Evolutionary conservation across 1,284 basidiomycete genomes (phyloP).

Genomic region (Apiotrichum gamsii): DNA sequence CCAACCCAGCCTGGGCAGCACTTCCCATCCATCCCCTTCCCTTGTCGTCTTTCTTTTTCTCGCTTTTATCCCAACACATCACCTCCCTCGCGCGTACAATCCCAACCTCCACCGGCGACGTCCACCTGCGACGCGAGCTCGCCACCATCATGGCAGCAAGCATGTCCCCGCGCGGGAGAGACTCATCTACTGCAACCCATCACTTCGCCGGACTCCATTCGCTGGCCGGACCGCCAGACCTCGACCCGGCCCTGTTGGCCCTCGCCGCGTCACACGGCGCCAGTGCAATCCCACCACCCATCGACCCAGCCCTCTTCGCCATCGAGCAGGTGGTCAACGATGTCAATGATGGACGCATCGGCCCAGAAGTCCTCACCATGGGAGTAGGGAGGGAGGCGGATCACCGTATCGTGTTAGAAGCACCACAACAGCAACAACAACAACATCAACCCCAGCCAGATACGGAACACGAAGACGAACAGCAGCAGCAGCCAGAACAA

Average conservation of each 20-base stretch:
- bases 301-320: constrained; percentile 34
- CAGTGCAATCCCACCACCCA: constrained; percentile 5
- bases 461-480: neutral
- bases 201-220: neutral
- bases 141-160: neutral
- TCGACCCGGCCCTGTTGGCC: constrained; percentile 13
- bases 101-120: constrained; percentile 2
- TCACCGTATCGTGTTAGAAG: too few species aligned
- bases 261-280: neutral
- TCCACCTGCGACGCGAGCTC: neutral
- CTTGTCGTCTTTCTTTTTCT: constrained; percentile 50
- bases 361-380: constrained; percentile 10
- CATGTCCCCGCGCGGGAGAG: too few species aligned
- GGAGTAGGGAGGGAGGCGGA: too few species aligned
- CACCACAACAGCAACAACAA: too few species aligned
- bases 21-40: too few species aligned
- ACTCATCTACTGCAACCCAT: too few species aligned
- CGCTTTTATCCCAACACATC: constrained; percentile 12
- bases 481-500: neutral
- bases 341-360: constrained; percentile 25
- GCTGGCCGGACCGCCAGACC: neutral
- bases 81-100: neutral
- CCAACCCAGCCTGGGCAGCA: too few species aligned
- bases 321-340: constrained; percentile 36
- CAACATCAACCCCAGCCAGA: neutral